Base-by-base conservation (phyloP, 2,329 filamentous ascomycete genomes). In the Alternaria tenuissima region DNA sequence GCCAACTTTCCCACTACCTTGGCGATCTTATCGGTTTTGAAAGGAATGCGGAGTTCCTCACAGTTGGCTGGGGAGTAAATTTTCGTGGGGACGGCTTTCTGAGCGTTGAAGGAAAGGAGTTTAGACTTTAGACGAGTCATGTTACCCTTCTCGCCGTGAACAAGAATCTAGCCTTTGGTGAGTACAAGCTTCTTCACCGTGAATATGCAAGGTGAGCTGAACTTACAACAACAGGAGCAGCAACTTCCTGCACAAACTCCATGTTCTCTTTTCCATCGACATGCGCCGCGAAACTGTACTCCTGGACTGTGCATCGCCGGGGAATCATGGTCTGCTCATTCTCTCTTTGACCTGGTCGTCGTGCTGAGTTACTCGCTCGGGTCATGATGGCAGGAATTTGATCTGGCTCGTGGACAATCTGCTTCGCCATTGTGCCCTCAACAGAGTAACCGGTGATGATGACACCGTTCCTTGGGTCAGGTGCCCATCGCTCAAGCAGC, bases 401-500 rank as follows among this genome's bases (percentile, higher is more conserved):
- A 62, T 97, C 94, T 0, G 95, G 95, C 76, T 98, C 95, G 67
- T 94, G 92, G 81, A 98, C 90, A 64, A 99, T 92, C 71, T 95
- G 89, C 79, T 97, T 94, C 4, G 93, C 95, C 94, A 99, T 98
- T 0, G 95, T 99, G 6, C 95, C 95, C 79, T 99, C 95, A 7
- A 99, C 94, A 62, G 93, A 97, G 81, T 99, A 99, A 76, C 95
- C 95, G 0, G 95, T 99, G 78, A 99, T 97, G 70, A 99, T 91
- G 43, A 99, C 93, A n/a, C 94, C 95, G 74, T 99, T 99, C 78
- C 95, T 94, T 64, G 95, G 91, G 79, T 92, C 96, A 0, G 95
- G 95, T 1, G 94, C 94, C 95, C 95, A 99, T 70, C 94, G 84
- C 81, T 99, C 95, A 5, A 99, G 86, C 9, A 99, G 83, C 76